phyloP scores from a whole-genome alignment of 2,329 filamentous ascomycete species.

The Phyllosticta citrichinensis region DNA sequence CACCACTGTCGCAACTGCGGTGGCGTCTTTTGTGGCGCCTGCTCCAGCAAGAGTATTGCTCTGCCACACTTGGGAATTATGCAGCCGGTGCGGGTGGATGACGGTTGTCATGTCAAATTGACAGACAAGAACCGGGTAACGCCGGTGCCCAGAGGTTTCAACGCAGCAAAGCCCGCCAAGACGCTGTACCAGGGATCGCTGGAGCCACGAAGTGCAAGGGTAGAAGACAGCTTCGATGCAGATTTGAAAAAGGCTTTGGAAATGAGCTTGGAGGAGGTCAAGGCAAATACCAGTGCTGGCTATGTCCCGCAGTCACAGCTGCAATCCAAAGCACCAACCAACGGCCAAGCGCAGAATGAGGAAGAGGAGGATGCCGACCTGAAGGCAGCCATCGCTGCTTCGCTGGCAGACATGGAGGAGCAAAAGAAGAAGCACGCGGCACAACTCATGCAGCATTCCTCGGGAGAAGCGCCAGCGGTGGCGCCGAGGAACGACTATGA shows the following conservation, averaged over 20 bases:
- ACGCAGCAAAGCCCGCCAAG: constrained; percentile 46
- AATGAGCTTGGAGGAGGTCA: constrained; percentile 93
- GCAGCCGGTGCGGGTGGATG: constrained; percentile 85
- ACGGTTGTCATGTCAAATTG: constrained; percentile 86
- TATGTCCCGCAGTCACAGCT: constrained; percentile 58
- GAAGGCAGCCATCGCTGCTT: constrained; percentile 90
- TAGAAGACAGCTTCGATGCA: constrained; percentile 88
- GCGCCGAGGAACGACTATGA: constrained; percentile 87
- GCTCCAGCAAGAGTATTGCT: constrained; percentile 78
- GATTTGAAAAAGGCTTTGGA: constrained; percentile 87
- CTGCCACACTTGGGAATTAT: constrained; percentile 88
- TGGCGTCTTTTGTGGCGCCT: constrained; percentile 93
- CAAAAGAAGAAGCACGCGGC: constrained; percentile 88
- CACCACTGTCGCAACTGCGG: constrained; percentile 98
- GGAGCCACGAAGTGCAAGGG: constrained; percentile 81
- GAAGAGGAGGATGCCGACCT: constrained; percentile 90
- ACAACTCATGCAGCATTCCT: constrained; percentile 67
- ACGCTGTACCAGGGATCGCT: constrained; percentile 58
- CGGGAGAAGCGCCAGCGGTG: constrained; percentile 39
- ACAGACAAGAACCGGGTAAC: constrained; percentile 56
- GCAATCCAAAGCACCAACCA: constrained; percentile 23
- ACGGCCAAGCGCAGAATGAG: constrained; percentile 32
- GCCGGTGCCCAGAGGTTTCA: constrained; percentile 34
- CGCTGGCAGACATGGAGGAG: constrained; percentile 92
- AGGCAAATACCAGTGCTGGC: constrained; percentile 57